Base-by-base conservation (phyloP, 192 early-diverging fungal genomes). In the Rhizophlyctis rosea region DNA sequence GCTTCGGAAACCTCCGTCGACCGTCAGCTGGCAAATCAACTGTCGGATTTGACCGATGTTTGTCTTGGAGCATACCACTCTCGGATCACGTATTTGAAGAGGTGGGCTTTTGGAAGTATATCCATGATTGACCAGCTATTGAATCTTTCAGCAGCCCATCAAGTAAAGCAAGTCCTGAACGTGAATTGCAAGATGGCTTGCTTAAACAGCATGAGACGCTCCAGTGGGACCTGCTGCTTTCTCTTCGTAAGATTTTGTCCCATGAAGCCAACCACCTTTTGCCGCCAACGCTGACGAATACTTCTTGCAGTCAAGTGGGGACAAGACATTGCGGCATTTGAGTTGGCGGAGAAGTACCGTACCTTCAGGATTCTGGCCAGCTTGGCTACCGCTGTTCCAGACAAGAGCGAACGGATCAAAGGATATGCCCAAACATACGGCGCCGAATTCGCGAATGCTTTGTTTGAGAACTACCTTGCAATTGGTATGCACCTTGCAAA, bases 331-430 rank as follows among this genome's bases (percentile, higher is more conserved):
- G 21, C 7, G 7, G 65, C 65, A 11, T 67, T 67, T 34, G 21
- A 31, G 16, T 9, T 59, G 4, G 65, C 65, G 11, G 65, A 67
- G 24, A 59, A 31, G 34, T 67, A 50, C 48, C 27, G 51, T 0
- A 56, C 57, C 7, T 59, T 67, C 16, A 29, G 25, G 11, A 67
- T 33, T 7, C 48, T 67, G 1, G 65, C 57, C 4, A 47, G 21
- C 14, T 32, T 67, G 1, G 48, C 36, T 27, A 25, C 59, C 21
- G 16, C 3, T 23, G 14, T 24, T 30, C 3, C 57, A 3, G 30
- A 59, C 57, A 34, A 35, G 25, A 47, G 50, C 47, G 28, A n/a
- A 3, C 13, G 49, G 3, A 56, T 56, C 34, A 21, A 32, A 9
- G 9, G 11, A n/a, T 67, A 67, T 49, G 35, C 59, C 2, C 7